Evolutionary conservation across 2,329 filamentous ascomycete genomes (phyloP).

Genomic region (Lecanicillium sp.): DNA sequence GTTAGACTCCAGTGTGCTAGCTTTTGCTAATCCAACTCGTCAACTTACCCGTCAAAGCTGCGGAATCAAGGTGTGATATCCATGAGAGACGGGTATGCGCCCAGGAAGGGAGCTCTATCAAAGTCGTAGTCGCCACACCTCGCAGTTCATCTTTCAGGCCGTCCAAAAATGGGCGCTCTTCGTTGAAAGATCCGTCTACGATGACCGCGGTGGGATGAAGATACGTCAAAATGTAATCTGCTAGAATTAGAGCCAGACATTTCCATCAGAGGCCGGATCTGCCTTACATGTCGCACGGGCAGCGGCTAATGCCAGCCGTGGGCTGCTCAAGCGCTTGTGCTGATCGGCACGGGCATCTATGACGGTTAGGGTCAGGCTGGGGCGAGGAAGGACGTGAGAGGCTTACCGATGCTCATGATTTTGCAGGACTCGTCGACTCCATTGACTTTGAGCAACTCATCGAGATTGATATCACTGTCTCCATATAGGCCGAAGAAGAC

Average conservation of each 20-base stretch:
- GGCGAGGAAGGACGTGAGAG: background rate
- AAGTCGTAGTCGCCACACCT: slow-evolving; percentile 43
- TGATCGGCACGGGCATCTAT: slow-evolving; percentile 73
- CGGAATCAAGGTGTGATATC: slow-evolving; percentile 71
- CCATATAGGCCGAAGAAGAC: slow-evolving; percentile 82
- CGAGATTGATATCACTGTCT: slow-evolving; percentile 60
- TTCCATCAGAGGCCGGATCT: background rate
- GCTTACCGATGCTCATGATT: slow-evolving; percentile 52
- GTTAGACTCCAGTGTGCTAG: slow-evolving; percentile 19
- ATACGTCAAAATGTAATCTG: slow-evolving; percentile 62
- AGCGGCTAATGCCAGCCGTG: slow-evolving; percentile 60
- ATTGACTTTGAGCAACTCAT: slow-evolving; percentile 69
- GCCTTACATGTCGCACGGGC: slow-evolving; percentile 56
- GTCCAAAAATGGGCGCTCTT: slow-evolving; percentile 62
- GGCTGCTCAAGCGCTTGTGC: slow-evolving; percentile 60
- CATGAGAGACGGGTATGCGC: slow-evolving; percentile 62
- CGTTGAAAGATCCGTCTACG: slow-evolving; percentile 59
- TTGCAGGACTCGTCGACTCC: slow-evolving; percentile 67
- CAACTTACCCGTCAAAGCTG: slow-evolving; percentile 56
- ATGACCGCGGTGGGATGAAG: slow-evolving; percentile 74
- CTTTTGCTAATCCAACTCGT: background rate
- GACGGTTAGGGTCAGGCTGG: slow-evolving; percentile 16
- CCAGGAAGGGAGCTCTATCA: slow-evolving; percentile 68
- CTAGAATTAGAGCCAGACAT: slow-evolving; percentile 15
- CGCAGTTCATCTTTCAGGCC: slow-evolving; percentile 52